Conservation (phyloP, 2,329 filamentous ascomycete genomes). For the Cladosporium sp. region DNA sequence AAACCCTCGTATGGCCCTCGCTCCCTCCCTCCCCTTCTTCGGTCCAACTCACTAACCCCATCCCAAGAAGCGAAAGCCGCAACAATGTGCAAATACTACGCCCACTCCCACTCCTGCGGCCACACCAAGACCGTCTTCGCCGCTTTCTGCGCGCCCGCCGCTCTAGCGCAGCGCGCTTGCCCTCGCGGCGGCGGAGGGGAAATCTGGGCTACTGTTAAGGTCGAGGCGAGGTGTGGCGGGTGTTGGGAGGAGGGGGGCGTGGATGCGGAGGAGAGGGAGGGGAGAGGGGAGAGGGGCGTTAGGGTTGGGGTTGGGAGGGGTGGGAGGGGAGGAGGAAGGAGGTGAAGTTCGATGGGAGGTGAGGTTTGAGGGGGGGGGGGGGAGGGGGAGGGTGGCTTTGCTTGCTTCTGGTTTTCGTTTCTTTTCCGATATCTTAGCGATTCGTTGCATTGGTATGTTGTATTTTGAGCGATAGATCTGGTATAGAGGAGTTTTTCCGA, state of each 20-base stretch:
- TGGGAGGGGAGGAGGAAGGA: neutral
- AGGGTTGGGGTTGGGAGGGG: constrained; percentile 4
- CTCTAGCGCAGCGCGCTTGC: constrained; percentile 29
- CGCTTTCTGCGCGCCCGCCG: constrained; percentile 27
- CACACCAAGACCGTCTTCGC: constrained; percentile 38
- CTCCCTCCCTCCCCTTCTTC: neutral
- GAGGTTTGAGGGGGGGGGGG: neutral
- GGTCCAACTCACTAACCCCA: neutral
- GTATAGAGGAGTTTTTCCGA: too few relatives aligned
- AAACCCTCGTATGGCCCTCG: too few relatives aligned
- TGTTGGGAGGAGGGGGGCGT: constrained; percentile 20
- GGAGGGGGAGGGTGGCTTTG: neutral
- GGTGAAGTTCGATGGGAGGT: neutral
- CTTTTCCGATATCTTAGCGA: too few relatives aligned
- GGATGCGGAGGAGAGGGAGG: neutral
- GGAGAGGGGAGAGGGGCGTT: neutral
- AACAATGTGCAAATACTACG: constrained; percentile 43
- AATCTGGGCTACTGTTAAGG: constrained; percentile 32
- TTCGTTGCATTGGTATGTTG: too few relatives aligned
- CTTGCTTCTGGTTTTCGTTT: too few relatives aligned
- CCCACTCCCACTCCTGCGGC: constrained; percentile 41
- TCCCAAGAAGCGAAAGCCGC: neutral
- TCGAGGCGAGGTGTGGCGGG: constrained; percentile 28
- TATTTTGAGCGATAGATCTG: too few relatives aligned
- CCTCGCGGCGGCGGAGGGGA: constrained; percentile 19